Evolutionary conservation across 176 grass and related monocot species (phyloP).

Genomic region (Ensete ventricosum): DNA sequence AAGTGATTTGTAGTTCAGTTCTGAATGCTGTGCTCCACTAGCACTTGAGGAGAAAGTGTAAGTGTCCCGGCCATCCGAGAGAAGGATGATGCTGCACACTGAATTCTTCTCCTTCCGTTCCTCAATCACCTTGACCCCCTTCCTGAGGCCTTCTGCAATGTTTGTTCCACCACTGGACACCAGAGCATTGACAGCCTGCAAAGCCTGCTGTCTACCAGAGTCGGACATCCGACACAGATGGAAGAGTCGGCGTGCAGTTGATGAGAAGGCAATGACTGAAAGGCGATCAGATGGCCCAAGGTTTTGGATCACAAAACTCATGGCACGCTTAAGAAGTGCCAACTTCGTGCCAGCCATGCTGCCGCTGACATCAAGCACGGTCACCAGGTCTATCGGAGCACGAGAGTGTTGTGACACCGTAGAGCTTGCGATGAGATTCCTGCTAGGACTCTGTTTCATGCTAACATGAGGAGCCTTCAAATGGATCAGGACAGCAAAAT

Average conservation of each 20-base stretch:
- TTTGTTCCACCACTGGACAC: conserved; percentile 44
- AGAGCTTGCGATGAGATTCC: background rate
- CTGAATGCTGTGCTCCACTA: background rate
- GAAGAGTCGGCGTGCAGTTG: conserved; percentile 43
- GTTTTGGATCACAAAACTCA: conserved; percentile 73
- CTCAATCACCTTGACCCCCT: conserved; percentile 58
- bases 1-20: conserved; percentile 32
- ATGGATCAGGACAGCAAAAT: conserved; percentile 66
- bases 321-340: conserved; percentile 66
- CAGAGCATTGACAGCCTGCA: conserved; percentile 54
- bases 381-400: conserved; percentile 80
- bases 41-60: conserved; percentile 1
- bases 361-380: conserved; percentile 86
- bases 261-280: conserved; percentile 53
- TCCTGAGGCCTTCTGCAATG: conserved; percentile 54
- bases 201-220: conserved; percentile 38
- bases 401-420: conserved; percentile 13
- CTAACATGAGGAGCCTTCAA: conserved; percentile 54
- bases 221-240: conserved; percentile 56
- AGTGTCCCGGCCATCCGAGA: conserved; percentile 59
- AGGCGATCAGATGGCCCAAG: conserved; percentile 70
- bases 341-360: conserved; percentile 89
- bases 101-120: conserved; percentile 46
- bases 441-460: background rate
- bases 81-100: conserved; percentile 57